Percentiles rank a stretch among this genome's conserved stretches.
Conservation (phyloP, 2,329 filamentous ascomycete genomes). For the Aureobasidium melanogenum region DNA sequence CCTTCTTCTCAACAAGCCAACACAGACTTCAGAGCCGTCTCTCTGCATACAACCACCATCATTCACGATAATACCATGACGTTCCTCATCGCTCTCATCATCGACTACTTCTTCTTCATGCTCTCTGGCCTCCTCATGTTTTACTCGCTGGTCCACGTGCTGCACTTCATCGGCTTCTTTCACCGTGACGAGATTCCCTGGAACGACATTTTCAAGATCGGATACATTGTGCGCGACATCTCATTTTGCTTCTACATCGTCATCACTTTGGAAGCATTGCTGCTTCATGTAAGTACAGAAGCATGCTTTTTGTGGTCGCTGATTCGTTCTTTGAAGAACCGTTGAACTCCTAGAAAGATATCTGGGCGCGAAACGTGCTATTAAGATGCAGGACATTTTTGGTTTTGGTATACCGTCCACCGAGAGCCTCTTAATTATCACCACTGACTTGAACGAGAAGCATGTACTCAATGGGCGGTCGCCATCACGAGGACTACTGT, state of each 20-base stretch:
- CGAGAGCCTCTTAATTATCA: not conserved
- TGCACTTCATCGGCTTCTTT: not conserved
- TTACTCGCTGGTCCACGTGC: not conserved
- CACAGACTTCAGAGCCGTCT: too few relatives aligned
- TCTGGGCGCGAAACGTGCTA: not conserved
- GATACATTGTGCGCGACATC: not conserved
- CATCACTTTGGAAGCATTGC: not conserved
- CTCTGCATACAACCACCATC: too few relatives aligned
- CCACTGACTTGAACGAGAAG: not conserved
- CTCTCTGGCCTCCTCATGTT: not conserved
- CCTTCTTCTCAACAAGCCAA: not conserved
- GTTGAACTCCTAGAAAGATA: not conserved
- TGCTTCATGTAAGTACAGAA: not conserved
- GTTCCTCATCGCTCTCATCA: not conserved
- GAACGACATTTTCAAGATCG: not conserved
- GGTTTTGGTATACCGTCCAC: not conserved
- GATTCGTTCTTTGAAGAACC: too few relatives aligned
- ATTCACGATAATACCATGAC: not conserved
- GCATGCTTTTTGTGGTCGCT: not conserved
- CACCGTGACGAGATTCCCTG: not conserved
- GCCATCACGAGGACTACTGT: not conserved
- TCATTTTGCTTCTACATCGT: not conserved
- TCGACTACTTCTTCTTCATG: not conserved
- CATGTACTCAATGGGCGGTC: not conserved
- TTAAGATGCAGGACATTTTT: not conserved